Base-by-base conservation (phyloP, 83 land plant species). In the Thuja plicata region DNA sequence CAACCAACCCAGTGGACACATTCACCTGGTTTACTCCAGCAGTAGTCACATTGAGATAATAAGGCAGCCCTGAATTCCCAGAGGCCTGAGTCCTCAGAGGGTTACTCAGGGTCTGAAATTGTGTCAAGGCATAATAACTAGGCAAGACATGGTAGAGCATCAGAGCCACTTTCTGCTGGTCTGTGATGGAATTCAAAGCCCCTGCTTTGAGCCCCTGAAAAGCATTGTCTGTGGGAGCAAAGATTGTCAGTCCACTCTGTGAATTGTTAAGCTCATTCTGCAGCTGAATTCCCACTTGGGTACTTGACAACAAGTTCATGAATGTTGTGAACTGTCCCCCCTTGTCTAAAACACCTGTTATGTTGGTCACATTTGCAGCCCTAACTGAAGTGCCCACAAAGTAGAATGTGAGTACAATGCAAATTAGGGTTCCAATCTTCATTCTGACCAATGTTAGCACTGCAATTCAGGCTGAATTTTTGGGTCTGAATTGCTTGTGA, bases 261-360 rank as follows among this genome's bases (percentile, higher is more conserved):
- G 79, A 76, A 34, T 8, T 76, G 79, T 76, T 76, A 76, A 76
- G 35, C 40, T 76, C 5, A 76, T 32, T 76, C 79, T 76, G 79
- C 17, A 76, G 38, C 79, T 76, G 79, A 12, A 2, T 32, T 3
- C 35, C 38, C 79, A 34, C 38, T 38, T 76, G 79, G 79, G 79
- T 76, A 16, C 30, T 76, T 35, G n/a, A 0, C 79, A 76, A 19
- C 4, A 76, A 6, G 38, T 35, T 76, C 35, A 76, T 34, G 38
- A 76, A 76, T 32, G 79, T 76, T 35, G 79, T 76, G 79, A 76
- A 76, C 79, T 76, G 79, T 3, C 79, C 79, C 1, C 79, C 79
- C 40, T 35, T 32, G 79, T 76, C 79, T 3, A 76, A 76, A 15
- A 73, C 37, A 12, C 78, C 78, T 1, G 78, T 73, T 30, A 73